Percentiles rank a stretch among this genome's conserved stretches.
Conservation (phyloP, 2,329 filamentous ascomycete species). For the Juglanconis juglandina region DNA sequence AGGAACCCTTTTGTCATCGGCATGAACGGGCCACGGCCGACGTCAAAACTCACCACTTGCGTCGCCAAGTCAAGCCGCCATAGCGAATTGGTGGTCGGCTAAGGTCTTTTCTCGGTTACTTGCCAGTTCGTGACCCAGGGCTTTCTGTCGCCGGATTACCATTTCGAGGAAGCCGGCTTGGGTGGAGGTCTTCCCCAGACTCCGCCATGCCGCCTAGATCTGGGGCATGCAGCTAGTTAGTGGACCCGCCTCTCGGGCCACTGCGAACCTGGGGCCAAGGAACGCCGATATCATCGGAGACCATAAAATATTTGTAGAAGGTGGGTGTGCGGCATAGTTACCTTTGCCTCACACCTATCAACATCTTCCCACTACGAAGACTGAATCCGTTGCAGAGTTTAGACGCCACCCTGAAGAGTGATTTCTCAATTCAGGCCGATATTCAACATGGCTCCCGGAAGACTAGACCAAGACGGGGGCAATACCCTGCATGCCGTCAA, state of each 20-base stretch:
- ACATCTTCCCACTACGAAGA: not conserved
- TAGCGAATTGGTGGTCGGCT: not conserved
- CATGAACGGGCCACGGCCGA: not conserved
- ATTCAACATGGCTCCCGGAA: constrained; percentile 3
- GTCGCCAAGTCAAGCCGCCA: not conserved
- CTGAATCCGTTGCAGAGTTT: not conserved
- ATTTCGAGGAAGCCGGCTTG: not conserved
- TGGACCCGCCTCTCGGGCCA: not conserved
- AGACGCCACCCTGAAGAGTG: not conserved
- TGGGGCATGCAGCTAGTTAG: not conserved
- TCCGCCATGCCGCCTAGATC: not conserved
- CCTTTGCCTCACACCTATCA: not conserved
- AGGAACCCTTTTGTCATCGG: not conserved
- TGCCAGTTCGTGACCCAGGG: not conserved
- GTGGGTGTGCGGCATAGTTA: not conserved
- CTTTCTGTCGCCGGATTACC: not conserved
- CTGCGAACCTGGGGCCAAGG: not conserved
- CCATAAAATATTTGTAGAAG: not conserved
- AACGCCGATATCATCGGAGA: not conserved
- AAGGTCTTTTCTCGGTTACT: not conserved
- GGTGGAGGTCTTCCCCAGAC: constrained; percentile 2
- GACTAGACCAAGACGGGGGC: not conserved
- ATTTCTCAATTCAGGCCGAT: not conserved
- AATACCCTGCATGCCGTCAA: not conserved
- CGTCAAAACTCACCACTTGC: not conserved